Conservation (phyloP, 805 yeast genomes). For the Starmerella bombicola region DNA sequence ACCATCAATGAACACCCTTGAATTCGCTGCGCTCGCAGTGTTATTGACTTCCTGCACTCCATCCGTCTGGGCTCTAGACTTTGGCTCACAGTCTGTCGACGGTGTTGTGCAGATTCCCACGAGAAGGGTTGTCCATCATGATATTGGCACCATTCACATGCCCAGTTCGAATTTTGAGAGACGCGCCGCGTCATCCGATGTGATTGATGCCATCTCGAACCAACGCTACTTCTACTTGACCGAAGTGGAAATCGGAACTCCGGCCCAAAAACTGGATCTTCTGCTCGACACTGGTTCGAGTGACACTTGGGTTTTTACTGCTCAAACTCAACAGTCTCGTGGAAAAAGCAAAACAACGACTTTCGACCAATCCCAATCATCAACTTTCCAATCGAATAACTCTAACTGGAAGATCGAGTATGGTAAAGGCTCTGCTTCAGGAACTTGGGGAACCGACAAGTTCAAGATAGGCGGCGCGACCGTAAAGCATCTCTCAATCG, state of each 20-base stretch:
- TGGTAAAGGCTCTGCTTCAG: constrained; percentile 40
- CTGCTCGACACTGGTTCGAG: constrained; percentile 68
- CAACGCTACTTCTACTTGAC: constrained; percentile 29
- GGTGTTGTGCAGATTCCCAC: constrained; percentile 15
- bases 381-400: constrained; percentile 24
- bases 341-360: constrained; percentile 15
- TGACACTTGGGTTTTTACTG: constrained; percentile 52
- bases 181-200: constrained; percentile 2
- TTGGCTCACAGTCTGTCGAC: constrained; percentile 2
- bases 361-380: constrained; percentile 25
- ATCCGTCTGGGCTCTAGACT: constrained; percentile 1
- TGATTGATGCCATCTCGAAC: constrained; percentile 24
- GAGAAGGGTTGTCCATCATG: constrained; percentile 9
- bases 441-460: constrained; percentile 53
- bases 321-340: constrained; percentile 22
- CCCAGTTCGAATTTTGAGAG: constrained; percentile 6
- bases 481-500: constrained; percentile 51
- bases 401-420: constrained; percentile 31
- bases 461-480: constrained; percentile 43
- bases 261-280: constrained; percentile 42
- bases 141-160: constrained; percentile 14
- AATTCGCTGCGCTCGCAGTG: too few relatives aligned
- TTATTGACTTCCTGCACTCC: constrained; percentile 7
- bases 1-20: too few relatives aligned
- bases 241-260: constrained; percentile 41